Evolutionary conservation across 2,329 filamentous ascomycete species (phyloP).

Genomic region (Pseudogymnoascus pannorum): DNA sequence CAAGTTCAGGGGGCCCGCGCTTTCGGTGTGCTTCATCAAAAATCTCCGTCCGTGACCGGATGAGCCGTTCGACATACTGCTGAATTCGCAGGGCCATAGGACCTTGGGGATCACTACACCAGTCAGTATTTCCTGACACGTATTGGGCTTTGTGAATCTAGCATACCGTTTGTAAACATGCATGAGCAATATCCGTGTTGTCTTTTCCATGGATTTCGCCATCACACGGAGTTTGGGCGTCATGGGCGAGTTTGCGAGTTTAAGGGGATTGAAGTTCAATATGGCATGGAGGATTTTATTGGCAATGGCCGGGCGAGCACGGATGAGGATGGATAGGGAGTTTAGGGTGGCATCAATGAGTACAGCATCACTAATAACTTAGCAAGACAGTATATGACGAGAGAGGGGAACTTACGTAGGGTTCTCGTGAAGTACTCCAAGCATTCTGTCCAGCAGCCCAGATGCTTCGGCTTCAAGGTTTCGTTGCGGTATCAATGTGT

Average conservation of each 20-base stretch:
- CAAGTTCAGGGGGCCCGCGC: conserved; percentile 62
- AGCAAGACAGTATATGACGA: conserved; percentile 31
- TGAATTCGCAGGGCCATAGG: conserved; percentile 72
- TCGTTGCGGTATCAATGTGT: conserved; percentile 69
- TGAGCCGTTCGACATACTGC: conserved; percentile 75
- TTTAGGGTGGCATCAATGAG: conserved; percentile 89
- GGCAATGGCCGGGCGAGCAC: conserved; percentile 70
- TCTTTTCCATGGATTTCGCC: conserved; percentile 91
- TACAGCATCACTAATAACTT: conserved; percentile 63
- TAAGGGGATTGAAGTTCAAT: conserved; percentile 86
- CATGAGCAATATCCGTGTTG: conserved; percentile 72
- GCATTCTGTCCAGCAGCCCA: conserved; percentile 80
- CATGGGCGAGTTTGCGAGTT: conserved; percentile 67
- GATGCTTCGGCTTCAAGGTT: conserved; percentile 89
- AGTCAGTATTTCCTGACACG: conserved; percentile 19
- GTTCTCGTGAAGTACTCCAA: conserved; percentile 79
- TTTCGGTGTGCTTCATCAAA: conserved; percentile 77
- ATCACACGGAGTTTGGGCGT: conserved; percentile 74
- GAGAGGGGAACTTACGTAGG: conserved; percentile 54
- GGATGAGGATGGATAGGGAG: conserved; percentile 73
- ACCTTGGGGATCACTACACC: conserved; percentile 66
- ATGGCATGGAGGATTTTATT: conserved; percentile 81
- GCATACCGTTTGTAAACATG: conserved; percentile 72
- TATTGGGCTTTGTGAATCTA: neutral
- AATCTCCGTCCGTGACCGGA: conserved; percentile 68